These are phyloP conservation scores for Oryza meyeriana DNA, from an alignment of 176 grass and related monocot species.

Conservation along the genomic window DNA sequence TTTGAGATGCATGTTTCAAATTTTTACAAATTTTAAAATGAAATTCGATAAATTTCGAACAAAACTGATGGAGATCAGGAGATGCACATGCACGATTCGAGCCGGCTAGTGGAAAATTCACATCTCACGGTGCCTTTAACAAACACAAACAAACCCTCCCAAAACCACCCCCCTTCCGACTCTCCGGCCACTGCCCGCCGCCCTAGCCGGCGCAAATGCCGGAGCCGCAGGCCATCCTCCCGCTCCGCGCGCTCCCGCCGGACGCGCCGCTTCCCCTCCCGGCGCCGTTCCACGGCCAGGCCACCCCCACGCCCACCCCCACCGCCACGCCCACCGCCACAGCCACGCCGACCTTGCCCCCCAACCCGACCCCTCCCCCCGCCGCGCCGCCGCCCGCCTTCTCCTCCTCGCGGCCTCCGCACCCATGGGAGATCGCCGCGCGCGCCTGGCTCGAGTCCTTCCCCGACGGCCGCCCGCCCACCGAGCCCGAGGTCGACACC, in stretches of 20 bases:
- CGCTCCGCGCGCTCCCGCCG: slow-evolving; percentile 54
- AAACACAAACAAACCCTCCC: slow-evolving; percentile 25
- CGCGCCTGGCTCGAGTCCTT: slow-evolving; percentile 68
- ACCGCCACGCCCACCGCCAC: not conserved
- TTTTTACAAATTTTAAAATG: too few relatives aligned
- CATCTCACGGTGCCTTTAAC: not conserved
- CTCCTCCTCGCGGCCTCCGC: slow-evolving; percentile 25
- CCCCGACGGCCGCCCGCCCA: slow-evolving; percentile 46
- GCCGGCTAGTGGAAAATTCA: not conserved
- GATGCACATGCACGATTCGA: too few relatives aligned
- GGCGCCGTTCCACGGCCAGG: slow-evolving; percentile 30
- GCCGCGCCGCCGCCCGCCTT: not conserved
- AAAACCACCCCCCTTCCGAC: slow-evolving; percentile 6
- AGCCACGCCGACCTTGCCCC: not conserved
- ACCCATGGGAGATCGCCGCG: slow-evolving; percentile 50
- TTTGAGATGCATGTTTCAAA: too few relatives aligned
- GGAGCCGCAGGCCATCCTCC: slow-evolving; percentile 59
- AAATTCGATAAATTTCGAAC: not conserved
- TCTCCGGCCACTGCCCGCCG: not conserved
- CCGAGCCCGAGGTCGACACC: slow-evolving; percentile 55
- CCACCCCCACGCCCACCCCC: not conserved
- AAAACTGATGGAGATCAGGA: not conserved
- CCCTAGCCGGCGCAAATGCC: slow-evolving; percentile 42
- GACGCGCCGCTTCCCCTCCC: slow-evolving; percentile 52
- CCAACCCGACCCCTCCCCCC: slow-evolving; percentile 13